Percentiles rank a stretch among this genome's conserved stretches.
These are phyloP conservation scores for Orychophragmus violaceus DNA, from an alignment of 345 rosid genomes.

Conservation along the genomic window DNA sequence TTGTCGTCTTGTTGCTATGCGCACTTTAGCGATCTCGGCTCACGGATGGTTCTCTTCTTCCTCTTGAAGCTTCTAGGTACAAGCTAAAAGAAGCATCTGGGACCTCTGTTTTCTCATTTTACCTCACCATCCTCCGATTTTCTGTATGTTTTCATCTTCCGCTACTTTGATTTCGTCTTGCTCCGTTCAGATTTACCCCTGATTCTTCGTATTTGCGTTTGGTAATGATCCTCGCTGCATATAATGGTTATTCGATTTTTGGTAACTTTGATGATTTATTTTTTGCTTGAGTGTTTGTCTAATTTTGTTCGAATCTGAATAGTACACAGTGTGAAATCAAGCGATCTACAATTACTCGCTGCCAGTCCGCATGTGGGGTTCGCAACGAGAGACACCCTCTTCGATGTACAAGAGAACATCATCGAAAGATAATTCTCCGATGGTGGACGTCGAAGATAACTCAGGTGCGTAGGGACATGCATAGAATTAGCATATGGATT, in stretches of 20 bases:
- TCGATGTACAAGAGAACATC: constrained; percentile 67
- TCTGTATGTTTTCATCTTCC: background rate
- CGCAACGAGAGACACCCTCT: constrained; percentile 41
- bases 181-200: no score
- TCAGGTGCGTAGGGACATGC: constrained; percentile 36
- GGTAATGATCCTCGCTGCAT: background rate
- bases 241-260: no score
- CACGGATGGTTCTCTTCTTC: background rate
- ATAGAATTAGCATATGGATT: background rate
- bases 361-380: constrained; percentile 59
- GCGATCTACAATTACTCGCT: constrained; percentile 10
- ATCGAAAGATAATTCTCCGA: constrained; percentile 47
- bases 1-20: background rate
- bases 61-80: background rate
- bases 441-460: constrained; percentile 51
- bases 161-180: no score
- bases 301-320: background rate
- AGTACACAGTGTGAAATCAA: background rate
- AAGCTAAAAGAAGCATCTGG: background rate
- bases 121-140: no score
- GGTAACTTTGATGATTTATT: background rate
- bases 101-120: background rate
- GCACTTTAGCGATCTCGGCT: background rate
- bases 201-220: no score
- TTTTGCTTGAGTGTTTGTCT: background rate